phyloP scores from a whole-genome alignment of 1,284 basidiomycete species.

The Leccinum colubrinum region DNA sequence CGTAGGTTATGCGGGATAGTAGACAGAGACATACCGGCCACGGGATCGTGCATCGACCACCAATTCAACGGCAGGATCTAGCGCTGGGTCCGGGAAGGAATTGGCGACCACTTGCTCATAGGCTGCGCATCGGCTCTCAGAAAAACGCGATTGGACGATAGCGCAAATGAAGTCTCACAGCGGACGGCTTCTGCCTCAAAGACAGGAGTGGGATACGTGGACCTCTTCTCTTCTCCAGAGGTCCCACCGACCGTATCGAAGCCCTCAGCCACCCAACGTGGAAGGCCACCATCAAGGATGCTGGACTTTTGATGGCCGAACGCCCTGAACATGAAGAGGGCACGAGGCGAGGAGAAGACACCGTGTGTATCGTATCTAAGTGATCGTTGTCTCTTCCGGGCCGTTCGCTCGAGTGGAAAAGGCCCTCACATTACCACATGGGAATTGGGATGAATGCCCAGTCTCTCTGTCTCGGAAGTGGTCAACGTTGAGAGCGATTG shows the following conservation, averaged over 20 bases:
- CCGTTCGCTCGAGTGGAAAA: slow-evolving; percentile 4
- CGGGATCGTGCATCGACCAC: slow-evolving; percentile 87
- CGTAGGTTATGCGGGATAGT: slow-evolving; percentile 1
- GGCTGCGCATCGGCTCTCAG: slow-evolving; percentile 42
- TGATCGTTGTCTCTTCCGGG: slow-evolving; percentile 10
- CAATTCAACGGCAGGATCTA: slow-evolving; percentile 54
- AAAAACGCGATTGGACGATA: slow-evolving; percentile 17
- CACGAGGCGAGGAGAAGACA: slow-evolving; percentile 88
- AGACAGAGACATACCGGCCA: slow-evolving; percentile 55
- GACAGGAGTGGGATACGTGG: slow-evolving; percentile 54
- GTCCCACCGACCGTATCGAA: slow-evolving; percentile 57
- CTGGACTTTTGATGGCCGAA: slow-evolving; percentile 86
- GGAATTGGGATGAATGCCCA: slow-evolving; percentile 74
- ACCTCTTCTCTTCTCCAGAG: slow-evolving; percentile 25
- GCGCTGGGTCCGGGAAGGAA: slow-evolving; percentile 46
- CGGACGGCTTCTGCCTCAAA: slow-evolving; percentile 52
- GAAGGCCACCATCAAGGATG: slow-evolving; percentile 87
- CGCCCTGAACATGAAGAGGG: slow-evolving; percentile 88
- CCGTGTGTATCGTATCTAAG: slow-evolving; percentile 83
- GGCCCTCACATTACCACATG: slow-evolving; percentile 77
- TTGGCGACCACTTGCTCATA: slow-evolving; percentile 87
- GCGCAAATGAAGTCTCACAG: slow-evolving; percentile 45
- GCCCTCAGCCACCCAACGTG: slow-evolving; percentile 78
- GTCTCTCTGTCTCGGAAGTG: slow-evolving; percentile 45
- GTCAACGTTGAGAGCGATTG: slow-evolving; percentile 8